phyloP scores from a whole-genome alignment of 495 filamentous ascomycete genomes.

The Neurospora sp. region DNA sequence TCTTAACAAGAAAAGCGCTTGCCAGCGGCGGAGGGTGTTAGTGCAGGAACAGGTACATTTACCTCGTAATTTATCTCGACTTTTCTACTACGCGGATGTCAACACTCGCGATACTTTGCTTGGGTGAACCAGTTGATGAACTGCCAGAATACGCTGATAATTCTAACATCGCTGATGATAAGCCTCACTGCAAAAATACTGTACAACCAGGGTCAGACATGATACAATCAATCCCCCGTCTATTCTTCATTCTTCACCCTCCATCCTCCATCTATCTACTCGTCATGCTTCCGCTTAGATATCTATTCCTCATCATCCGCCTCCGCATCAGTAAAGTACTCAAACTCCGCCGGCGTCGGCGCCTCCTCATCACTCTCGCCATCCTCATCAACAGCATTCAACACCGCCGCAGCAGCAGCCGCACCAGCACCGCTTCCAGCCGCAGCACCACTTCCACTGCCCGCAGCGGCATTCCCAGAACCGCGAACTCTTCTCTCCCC shows the following conservation, averaged over 20 bases:
- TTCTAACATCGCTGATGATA: not conserved
- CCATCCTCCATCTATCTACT: not conserved
- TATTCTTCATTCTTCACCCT: not conserved
- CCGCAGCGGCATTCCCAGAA: not conserved
- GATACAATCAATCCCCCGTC: not conserved
- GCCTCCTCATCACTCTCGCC: constrained; percentile 77
- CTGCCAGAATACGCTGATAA: not conserved
- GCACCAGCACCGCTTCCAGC: constrained; percentile 40
- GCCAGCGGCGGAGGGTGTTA: not conserved
- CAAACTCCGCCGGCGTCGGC: constrained; percentile 67
- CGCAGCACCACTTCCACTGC: not conserved
- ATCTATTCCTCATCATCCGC: constrained; percentile 39
- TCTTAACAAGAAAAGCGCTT: not conserved
- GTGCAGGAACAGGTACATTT: not conserved
- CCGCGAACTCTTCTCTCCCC: constrained; percentile 3
- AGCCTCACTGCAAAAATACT: not conserved
- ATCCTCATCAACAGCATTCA: constrained; percentile 81
- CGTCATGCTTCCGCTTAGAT: not conserved
- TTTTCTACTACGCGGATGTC: not conserved
- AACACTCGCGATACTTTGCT: not conserved
- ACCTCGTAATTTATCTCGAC: no score
- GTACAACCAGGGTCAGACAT: not conserved
- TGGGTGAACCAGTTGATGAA: not conserved
- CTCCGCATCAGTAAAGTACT: constrained; percentile 71
- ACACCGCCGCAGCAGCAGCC: constrained; percentile 64